Percentiles rank a stretch among this genome's conserved stretches.
Conservation (phyloP, 2,329 filamentous ascomycete species). For the Fusarium fracticaudum region DNA sequence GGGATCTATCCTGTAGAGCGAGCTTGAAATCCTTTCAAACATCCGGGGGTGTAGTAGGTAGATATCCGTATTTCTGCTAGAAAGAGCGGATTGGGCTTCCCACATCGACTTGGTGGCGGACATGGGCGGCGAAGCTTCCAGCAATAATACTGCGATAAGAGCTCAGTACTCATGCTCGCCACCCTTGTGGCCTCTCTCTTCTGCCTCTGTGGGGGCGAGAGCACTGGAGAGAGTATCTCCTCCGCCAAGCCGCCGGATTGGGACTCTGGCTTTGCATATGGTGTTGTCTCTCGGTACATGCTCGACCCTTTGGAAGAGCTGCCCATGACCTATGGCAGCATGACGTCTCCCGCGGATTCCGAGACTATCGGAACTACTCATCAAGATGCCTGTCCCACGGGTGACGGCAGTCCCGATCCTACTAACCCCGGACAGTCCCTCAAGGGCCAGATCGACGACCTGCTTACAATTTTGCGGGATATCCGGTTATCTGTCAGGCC, state of each 20-base stretch:
- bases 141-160: no score
- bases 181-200: no score
- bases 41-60: no score
- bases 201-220: background rate
- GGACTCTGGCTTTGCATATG: rapidly evolving
- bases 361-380: no score
- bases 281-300: rapidly evolving
- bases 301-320: background rate
- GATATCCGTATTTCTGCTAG: background rate
- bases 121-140: background rate
- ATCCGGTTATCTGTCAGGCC: background rate
- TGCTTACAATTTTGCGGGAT: background rate
- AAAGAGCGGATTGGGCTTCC: background rate
- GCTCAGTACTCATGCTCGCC: no score
- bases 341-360: background rate
- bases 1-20: no score
- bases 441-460: background rate
- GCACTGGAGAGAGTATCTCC: background rate
- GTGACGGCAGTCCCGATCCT: no score
- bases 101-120: background rate
- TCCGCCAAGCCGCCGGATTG: background rate
- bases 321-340: background rate
- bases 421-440: background rate
- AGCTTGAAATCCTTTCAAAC: no score
- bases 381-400: no score